Evolutionary conservation across 1,284 basidiomycete species (phyloP).

Genomic region (Rhizopogon parksii): DNA sequence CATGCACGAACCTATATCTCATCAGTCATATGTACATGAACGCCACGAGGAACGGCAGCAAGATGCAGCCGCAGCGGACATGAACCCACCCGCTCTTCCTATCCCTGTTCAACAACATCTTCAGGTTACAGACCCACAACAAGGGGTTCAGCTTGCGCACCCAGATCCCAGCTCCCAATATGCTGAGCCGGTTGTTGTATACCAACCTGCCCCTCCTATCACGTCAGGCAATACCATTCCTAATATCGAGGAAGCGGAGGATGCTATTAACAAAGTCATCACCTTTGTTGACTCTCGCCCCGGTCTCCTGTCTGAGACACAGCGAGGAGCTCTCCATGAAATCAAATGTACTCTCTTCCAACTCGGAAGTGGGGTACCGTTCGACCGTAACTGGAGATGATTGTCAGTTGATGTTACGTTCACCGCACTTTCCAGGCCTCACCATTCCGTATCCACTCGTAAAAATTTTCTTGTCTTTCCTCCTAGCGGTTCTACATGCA

Average conservation of each 20-base stretch:
- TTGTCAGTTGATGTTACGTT: conserved; percentile 3
- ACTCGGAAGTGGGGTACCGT: conserved; percentile 37
- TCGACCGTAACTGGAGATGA: conserved; percentile 28
- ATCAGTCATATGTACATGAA: conserved; percentile 26
- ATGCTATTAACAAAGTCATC: conserved; percentile 44
- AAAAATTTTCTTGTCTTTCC: conserved; percentile 13
- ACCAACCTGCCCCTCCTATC: conserved; percentile 27
- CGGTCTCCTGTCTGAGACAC: conserved; percentile 35
- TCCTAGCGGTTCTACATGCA: conserved; percentile 15
- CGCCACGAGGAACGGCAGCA: conserved; percentile 24
- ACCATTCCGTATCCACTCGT: conserved; percentile 16
- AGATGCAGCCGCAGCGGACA: conserved; percentile 19
- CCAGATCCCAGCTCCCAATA: conserved; percentile 19
- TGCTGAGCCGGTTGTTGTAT: conserved; percentile 25
- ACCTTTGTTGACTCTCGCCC: conserved; percentile 41
- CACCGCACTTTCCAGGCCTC: conserved; percentile 6
- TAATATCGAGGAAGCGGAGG: conserved; percentile 42
- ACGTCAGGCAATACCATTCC: conserved; percentile 25
- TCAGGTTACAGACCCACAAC: conserved; percentile 16
- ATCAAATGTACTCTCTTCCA: conserved; percentile 46
- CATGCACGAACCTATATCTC: conserved; percentile 11
- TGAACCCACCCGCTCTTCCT: conserved; percentile 26
- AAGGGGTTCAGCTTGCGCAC: conserved; percentile 28
- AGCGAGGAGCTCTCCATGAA: conserved; percentile 36
- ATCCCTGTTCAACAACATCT: conserved; percentile 27